Evolutionary conservation across 2,329 filamentous ascomycete genomes (phyloP).

Genomic region (Fusarium odoratissimum): DNA sequence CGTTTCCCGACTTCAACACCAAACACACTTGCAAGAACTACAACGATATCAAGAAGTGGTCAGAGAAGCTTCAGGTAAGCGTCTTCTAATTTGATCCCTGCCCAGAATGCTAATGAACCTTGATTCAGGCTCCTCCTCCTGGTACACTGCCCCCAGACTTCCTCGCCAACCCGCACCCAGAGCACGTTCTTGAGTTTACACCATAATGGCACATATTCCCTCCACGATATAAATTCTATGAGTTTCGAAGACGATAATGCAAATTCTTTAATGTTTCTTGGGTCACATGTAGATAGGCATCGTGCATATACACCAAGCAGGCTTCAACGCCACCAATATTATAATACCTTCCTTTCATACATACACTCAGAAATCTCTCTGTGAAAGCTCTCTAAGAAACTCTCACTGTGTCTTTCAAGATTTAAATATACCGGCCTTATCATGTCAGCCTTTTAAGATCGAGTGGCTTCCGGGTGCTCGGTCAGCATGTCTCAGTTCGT

Average conservation of each 20-base stretch:
- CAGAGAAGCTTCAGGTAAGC: slow-evolving; percentile 61
- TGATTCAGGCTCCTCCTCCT: slow-evolving; percentile 32
- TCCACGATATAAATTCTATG: neutral
- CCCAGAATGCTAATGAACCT: neutral
- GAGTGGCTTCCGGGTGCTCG: neutral
- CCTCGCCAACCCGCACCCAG: slow-evolving; percentile 8
- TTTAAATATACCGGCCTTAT: accelerated
- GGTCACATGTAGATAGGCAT: neutral
- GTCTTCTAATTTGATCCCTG: accelerated
- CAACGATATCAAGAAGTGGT: slow-evolving; percentile 64
- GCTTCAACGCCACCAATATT: neutral
- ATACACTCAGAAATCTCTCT: neutral
- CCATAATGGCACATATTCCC: slow-evolving; percentile 9
- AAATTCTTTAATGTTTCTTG: neutral
- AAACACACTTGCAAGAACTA: slow-evolving; percentile 69
- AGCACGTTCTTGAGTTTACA: slow-evolving; percentile 27
- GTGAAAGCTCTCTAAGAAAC: neutral
- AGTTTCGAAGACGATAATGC: neutral
- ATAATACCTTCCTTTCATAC: neutral
- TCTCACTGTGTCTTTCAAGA: accelerated
- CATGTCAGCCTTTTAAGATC: neutral
- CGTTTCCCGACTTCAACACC: slow-evolving; percentile 73
- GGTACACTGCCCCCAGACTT: slow-evolving; percentile 32
- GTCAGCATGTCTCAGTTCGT: neutral
- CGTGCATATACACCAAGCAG: neutral